Evolutionary conservation across 2,329 filamentous ascomycete species (phyloP), one percentile per base, ranked within the genome.

Genomic region (Phaeophleospora eucalypticola): DNA sequence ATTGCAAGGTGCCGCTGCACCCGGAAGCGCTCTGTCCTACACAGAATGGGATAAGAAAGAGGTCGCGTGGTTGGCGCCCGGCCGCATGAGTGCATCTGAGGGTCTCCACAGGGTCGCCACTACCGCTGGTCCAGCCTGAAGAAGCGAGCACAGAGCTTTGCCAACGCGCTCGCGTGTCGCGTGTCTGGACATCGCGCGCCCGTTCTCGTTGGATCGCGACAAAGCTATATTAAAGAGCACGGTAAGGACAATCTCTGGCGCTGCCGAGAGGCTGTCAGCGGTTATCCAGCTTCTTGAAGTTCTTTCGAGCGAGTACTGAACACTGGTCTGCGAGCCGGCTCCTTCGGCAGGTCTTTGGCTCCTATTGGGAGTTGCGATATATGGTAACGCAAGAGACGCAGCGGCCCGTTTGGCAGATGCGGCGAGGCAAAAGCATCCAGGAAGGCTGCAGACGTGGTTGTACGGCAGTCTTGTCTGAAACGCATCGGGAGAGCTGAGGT

Each of bases 1-100:
- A 29, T 7, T 29, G 24, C 6, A 29, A 29, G 24, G 24, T 46
- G 42, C 46, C 44, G 43, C 52, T 17, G 19, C 40, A 51, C 14
- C 51, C 51, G 48, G 42, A 54, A 54, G 51, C 51, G 51, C 51
- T 50, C 27, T 29, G 51, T 54, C 45, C 29, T 15, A 46, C 51
- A 34, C 4, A 40, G 42, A 12, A 12, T 29, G 6, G 24, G 24
- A 29, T 7, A 12, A 6, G 12, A 12, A 29, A 29, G 24, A 7
- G 24, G 24, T 12, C 24, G 24, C 24, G 12, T 29, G 24, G 24
- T 12, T 29, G 24, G 24, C 24, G 24, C 24, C 24, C 24, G 24
- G 24, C 24, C 24, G 24, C 24, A 29, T 29, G 7, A 12, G 12
- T 29, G 24, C 24, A 29, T 12, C 24, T 29, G 24, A 29, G 12